These are phyloP conservation scores for Primulina tabacum DNA, from an alignment of 257 asterid genomes.

Conservation along the genomic window DNA sequence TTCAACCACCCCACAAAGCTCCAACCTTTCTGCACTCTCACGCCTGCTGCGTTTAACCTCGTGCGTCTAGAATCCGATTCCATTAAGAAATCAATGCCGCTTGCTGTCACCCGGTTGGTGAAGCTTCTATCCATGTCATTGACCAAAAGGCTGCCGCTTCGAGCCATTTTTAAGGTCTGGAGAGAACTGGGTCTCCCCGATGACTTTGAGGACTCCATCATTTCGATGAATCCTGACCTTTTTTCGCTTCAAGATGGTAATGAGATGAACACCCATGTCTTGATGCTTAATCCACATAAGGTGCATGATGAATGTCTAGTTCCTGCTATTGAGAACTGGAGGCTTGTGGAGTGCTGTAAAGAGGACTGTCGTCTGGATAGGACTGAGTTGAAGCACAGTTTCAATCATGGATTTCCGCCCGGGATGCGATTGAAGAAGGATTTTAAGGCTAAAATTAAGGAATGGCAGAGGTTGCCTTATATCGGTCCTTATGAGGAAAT, in stretches of 20 bases:
- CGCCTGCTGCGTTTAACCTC: conserved; percentile 46
- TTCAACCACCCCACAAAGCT: conserved; percentile 53
- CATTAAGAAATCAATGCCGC: conserved; percentile 39
- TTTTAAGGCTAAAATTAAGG: conserved; percentile 61
- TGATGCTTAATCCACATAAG: conserved; percentile 50
- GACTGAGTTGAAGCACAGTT: conserved; percentile 48
- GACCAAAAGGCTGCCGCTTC: conserved; percentile 61
- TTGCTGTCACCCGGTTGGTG: conserved; percentile 52
- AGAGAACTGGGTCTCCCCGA: conserved; percentile 87
- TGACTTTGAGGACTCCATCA: conserved; percentile 73
- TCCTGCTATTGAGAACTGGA: conserved; percentile 75
- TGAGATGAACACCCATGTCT: conserved; percentile 63
- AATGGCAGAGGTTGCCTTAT: conserved; percentile 77
- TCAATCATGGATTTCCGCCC: conserved; percentile 76
- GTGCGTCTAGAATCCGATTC: conserved; percentile 51
- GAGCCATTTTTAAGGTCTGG: conserved; percentile 81
- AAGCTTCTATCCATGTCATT: conserved; percentile 69
- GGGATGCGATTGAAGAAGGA: conserved; percentile 73
- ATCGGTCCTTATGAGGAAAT: conserved; percentile 68
- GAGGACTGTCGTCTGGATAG: conserved; percentile 57
- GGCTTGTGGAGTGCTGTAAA: conserved; percentile 64
- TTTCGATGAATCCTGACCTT: conserved; percentile 46
- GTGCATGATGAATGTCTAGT: conserved; percentile 40
- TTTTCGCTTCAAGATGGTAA: conserved; percentile 60
- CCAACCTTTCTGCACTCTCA: conserved; percentile 63